Conservation (phyloP, 352 stramenopile genomes). For the Globisporangium sylvaticum region DNA sequence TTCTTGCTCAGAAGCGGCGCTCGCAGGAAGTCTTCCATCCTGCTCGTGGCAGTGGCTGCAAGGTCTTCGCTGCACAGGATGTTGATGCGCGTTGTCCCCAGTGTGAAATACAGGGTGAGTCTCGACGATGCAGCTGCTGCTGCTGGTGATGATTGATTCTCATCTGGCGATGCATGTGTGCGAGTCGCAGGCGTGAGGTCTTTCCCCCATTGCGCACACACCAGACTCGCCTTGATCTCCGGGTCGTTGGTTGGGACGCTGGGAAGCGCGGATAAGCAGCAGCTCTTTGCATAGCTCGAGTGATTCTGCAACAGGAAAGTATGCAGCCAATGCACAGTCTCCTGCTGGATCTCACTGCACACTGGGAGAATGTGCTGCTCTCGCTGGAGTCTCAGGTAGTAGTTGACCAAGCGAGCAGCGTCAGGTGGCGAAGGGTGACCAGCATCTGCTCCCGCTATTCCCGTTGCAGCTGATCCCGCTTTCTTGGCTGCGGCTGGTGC, state of each 20-base stretch:
- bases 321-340: constrained; percentile 40
- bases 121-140: neutral
- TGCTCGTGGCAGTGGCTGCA: constrained; percentile 15
- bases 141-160: neutral
- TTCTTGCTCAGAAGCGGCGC: constrained; percentile 52
- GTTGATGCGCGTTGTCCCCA: constrained; percentile 44
- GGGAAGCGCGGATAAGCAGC: constrained; percentile 46
- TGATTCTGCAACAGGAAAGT: constrained; percentile 57
- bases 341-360: constrained; percentile 27
- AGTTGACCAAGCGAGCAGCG: constrained; percentile 44
- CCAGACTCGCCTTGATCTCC: constrained; percentile 54
- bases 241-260: constrained; percentile 39
- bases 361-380: constrained; percentile 41
- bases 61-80: constrained; percentile 22
- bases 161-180: neutral
- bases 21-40: constrained; percentile 47
- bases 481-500: constrained; percentile 2
- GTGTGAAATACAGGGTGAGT: constrained; percentile 55
- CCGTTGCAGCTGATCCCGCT: constrained; percentile 1
- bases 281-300: constrained; percentile 45
- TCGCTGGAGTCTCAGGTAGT: constrained; percentile 48
- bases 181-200: constrained; percentile 49
- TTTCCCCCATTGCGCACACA: constrained; percentile 56
- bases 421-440: constrained; percentile 11
- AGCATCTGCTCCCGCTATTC: neutral